phyloP scores from a whole-genome alignment of 192 early-diverging fungal species.

The Coemansia sp. region DNA sequence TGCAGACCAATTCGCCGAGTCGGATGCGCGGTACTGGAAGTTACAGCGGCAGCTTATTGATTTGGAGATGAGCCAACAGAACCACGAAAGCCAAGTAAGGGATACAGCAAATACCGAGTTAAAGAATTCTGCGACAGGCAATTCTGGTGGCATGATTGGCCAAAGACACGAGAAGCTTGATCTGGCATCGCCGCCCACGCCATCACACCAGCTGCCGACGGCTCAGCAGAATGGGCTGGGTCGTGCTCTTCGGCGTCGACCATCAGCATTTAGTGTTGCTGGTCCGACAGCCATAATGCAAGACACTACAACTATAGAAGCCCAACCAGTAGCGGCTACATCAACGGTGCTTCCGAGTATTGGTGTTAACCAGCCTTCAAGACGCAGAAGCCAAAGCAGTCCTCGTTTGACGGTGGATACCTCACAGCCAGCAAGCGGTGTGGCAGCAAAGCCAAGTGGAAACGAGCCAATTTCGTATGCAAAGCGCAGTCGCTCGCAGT shows the following conservation, averaged over 20 bases:
- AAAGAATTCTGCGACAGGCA: neutral
- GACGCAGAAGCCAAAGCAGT: constrained; percentile 13
- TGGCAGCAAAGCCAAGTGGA: neutral
- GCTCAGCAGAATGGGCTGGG: constrained; percentile 4
- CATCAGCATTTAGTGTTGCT: constrained; percentile 50
- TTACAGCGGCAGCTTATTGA: constrained; percentile 53
- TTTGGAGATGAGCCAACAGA: constrained; percentile 48
- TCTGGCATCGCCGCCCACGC: constrained; percentile 42
- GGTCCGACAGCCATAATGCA: constrained; percentile 15
- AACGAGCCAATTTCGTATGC: neutral
- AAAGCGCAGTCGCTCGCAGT: constrained; percentile 35
- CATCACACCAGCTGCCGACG: constrained; percentile 14
- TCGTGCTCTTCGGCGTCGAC: constrained; percentile 17
- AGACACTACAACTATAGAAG: neutral
- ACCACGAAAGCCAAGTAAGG: constrained; percentile 2
- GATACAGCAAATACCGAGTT: neutral
- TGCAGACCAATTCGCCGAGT: constrained; percentile 47
- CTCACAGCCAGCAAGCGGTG: neutral
- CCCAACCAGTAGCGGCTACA: neutral
- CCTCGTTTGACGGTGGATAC: neutral
- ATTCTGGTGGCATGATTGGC: neutral
- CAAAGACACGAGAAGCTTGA: constrained; percentile 16
- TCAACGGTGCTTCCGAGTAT: neutral
- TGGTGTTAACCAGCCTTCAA: neutral
- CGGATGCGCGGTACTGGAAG: constrained; percentile 52